Percentiles rank a stretch among this genome's conserved stretches.
Conservation (phyloP, 2,329 filamentous ascomycete genomes). For the Aspergillus fumigatus region DNA sequence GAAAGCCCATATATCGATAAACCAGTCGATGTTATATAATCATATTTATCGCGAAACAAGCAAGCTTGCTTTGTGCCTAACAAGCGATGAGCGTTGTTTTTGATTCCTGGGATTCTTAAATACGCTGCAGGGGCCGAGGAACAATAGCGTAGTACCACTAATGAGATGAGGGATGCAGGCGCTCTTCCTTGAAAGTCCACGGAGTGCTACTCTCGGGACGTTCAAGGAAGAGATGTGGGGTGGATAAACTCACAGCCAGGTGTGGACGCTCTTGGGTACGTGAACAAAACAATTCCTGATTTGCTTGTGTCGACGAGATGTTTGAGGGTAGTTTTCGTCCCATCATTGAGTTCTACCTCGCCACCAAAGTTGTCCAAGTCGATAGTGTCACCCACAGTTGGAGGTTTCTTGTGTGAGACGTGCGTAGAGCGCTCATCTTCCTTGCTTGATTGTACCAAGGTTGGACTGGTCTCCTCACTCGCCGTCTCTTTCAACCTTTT, state of each 20-base stretch:
- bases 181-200: neutral
- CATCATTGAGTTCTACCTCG: constrained; percentile 81
- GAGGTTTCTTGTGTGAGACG: constrained; percentile 14
- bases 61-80: constrained; percentile 89
- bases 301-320: constrained; percentile 77
- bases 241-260: constrained; percentile 72
- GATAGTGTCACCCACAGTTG: constrained; percentile 48
- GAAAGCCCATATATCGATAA: constrained; percentile 88
- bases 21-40: constrained; percentile 69
- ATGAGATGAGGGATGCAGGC: neutral
- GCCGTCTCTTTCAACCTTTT: constrained; percentile 27
- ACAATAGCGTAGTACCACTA: neutral
- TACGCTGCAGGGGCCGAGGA: neutral
- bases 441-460: constrained; percentile 27
- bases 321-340: constrained; percentile 72
- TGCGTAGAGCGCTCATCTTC: constrained; percentile 21
- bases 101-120: neutral
- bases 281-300: constrained; percentile 84
- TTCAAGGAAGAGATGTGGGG: neutral
- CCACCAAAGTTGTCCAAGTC: constrained; percentile 54
- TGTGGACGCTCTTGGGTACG: constrained; percentile 91
- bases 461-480: constrained; percentile 27
- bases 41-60: constrained; percentile 83
- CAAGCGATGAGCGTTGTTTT: constrained; percentile 7
- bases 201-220: neutral